Percentiles rank a stretch among this genome's conserved stretches.
phyloP scores from a whole-genome alignment of 108 stramenopile species.

The Cyclostephanos tholiformis region DNA sequence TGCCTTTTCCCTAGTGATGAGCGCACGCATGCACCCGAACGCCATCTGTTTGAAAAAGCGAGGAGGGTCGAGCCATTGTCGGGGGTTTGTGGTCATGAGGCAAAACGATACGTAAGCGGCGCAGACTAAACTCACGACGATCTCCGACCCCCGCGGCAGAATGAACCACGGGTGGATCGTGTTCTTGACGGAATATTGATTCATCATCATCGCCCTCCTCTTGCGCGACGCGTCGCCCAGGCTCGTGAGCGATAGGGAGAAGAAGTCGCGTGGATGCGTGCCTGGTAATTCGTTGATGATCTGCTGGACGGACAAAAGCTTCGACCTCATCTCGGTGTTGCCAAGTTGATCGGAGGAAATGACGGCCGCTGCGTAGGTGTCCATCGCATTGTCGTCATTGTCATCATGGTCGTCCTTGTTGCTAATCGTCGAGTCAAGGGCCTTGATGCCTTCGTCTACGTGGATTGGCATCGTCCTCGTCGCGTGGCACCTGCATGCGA shows the following conservation, averaged over 20 bases:
- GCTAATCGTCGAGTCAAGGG: no score
- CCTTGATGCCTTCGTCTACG: no score
- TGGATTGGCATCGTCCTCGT: no score
- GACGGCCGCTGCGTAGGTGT: conserved; percentile 43
- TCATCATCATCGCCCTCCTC: conserved; percentile 35
- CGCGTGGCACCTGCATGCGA: no score
- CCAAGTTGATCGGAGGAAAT: conserved; percentile 8
- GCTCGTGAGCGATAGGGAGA: conserved; percentile 66
- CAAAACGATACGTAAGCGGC: no score
- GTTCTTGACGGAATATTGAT: conserved; percentile 33
- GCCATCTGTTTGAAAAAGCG: conserved; percentile 4
- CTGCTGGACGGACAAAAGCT: conserved; percentile 43
- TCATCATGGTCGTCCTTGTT: background rate
- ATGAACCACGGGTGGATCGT: conserved; percentile 68
- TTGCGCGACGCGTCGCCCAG: conserved; percentile 43
- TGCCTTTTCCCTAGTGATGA: conserved; percentile 59
- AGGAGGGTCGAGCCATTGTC: no score
- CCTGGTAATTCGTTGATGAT: conserved; percentile 59
- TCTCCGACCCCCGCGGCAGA: conserved; percentile 67
- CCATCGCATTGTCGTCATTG: conserved; percentile 10
- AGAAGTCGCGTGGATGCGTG: conserved; percentile 80
- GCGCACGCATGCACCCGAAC: conserved; percentile 62
- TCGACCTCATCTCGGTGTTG: conserved; percentile 21
- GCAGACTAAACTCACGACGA: conserved; percentile 62
- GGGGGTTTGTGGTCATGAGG: no score